These are phyloP conservation scores for Paramecium tetraurelia DNA, from an alignment of 73 alveolate genomes.

Conservation along the genomic window DNA sequence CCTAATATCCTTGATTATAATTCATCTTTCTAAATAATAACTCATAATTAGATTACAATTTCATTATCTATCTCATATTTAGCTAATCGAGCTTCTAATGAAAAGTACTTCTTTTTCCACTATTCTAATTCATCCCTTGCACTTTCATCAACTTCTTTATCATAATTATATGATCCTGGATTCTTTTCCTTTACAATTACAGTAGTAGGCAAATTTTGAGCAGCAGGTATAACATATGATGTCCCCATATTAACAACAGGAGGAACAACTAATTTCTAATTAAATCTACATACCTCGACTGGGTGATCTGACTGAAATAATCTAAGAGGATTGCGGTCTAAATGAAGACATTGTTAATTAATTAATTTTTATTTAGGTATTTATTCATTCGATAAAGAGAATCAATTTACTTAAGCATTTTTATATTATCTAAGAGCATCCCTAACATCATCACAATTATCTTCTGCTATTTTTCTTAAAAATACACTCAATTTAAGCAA, in stretches of 20 bases:
- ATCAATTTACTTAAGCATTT: neutral
- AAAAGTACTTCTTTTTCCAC: conserved; percentile 17
- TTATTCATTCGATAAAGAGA: neutral
- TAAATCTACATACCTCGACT: neutral
- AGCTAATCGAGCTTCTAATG: conserved; percentile 23
- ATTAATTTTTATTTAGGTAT: neutral
- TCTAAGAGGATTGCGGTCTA: neutral
- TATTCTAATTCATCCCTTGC: neutral
- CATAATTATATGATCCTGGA: neutral
- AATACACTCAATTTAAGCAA: conserved; percentile 84
- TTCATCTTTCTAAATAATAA: neutral
- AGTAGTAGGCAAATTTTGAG: neutral
- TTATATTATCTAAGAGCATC: conserved; percentile 74
- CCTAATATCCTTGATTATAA: neutral
- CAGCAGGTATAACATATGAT: neutral
- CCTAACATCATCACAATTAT: conserved; percentile 89
- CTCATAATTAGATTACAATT: neutral
- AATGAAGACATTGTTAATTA: neutral
- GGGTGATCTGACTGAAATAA: neutral
- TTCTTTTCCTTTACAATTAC: neutral
- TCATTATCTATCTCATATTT: conserved; percentile 23
- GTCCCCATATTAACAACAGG: neutral
- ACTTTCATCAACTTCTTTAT: neutral
- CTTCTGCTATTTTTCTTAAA: conserved; percentile 81
- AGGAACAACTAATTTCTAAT: neutral